phyloP scores from a whole-genome alignment of 495 filamentous ascomycete genomes.

The Penicillium turbatum region DNA sequence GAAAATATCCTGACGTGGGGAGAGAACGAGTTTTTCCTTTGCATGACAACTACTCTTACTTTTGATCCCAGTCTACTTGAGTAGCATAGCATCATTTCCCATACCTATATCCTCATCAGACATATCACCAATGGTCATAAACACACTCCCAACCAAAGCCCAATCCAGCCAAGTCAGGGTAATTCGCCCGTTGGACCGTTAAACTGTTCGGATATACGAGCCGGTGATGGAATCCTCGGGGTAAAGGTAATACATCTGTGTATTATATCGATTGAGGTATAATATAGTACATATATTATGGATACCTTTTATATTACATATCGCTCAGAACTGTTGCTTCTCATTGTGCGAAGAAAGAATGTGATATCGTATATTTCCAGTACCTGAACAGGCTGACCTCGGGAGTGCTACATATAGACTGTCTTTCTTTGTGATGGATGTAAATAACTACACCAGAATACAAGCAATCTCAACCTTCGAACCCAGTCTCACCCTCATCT shows the following conservation, averaged over 20 bases:
- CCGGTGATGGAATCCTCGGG: conserved; percentile 5
- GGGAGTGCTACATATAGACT: neutral
- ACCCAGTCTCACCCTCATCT: neutral
- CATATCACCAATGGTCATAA: no score
- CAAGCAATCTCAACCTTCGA: no score
- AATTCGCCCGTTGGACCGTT: conserved; percentile 6
- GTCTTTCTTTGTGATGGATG: neutral
- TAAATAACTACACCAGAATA: no score
- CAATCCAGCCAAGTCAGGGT: neutral
- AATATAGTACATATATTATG: no score
- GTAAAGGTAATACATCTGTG: conserved; percentile 4
- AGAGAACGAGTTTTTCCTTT: neutral
- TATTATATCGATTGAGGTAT: no score
- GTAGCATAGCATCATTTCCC: neutral
- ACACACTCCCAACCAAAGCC: neutral
- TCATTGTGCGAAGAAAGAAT: conserved; percentile 21
- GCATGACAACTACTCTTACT: neutral
- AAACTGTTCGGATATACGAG: conserved; percentile 18
- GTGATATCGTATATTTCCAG: conserved; percentile 5
- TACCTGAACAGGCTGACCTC: neutral
- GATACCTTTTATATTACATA: neutral
- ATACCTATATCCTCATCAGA: no score
- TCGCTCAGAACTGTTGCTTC: neutral
- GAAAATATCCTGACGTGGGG: conserved; percentile 3
- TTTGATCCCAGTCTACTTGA: neutral